phyloP scores from a whole-genome alignment of 1,284 basidiomycete genomes.

The Malassezia equina region DNA sequence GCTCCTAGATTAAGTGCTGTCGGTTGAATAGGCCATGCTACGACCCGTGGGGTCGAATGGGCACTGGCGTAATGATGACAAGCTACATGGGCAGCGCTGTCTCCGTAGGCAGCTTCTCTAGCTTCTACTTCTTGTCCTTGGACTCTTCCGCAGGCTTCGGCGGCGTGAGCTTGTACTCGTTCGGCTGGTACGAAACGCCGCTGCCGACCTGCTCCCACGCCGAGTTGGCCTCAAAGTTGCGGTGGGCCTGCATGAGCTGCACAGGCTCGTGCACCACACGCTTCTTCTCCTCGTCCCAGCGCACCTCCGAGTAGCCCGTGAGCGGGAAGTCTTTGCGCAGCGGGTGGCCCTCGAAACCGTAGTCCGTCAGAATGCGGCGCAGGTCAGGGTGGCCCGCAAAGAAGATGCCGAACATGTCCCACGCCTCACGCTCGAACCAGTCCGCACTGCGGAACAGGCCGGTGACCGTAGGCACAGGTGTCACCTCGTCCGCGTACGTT shows the following conservation, averaged over 20 bases:
- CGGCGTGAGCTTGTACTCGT: constrained; percentile 49
- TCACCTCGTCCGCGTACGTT: constrained; percentile 93
- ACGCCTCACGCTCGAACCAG: constrained; percentile 97
- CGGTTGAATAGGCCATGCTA: constrained; percentile 17
- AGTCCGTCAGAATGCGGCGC: constrained; percentile 92
- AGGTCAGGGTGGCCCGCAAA: constrained; percentile 93
- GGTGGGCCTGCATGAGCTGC: constrained; percentile 94
- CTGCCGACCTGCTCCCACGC: constrained; percentile 96
- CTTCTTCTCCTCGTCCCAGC: constrained; percentile 97
- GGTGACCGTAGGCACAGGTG: constrained; percentile 75
- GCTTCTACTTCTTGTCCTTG: constrained; percentile 41
- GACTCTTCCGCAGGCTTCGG: constrained; percentile 49
- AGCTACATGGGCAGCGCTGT: constrained; percentile 9
- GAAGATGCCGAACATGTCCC: constrained; percentile 96
- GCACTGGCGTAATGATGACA: constrained; percentile 12
- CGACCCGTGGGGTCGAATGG: constrained; percentile 3
- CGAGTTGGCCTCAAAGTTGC: constrained; percentile 77
- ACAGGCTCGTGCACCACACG: constrained; percentile 95
- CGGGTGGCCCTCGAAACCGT: constrained; percentile 98
- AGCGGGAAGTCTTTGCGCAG: constrained; percentile 95
- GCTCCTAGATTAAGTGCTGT: constrained; percentile 12
- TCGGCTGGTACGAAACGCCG: constrained; percentile 61
- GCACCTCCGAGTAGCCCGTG: constrained; percentile 91
- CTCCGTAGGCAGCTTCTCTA: neutral
- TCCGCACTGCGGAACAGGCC: constrained; percentile 81